Base-by-base conservation (phyloP, 2,329 filamentous ascomycete genomes). In the Neonectria punicea region DNA sequence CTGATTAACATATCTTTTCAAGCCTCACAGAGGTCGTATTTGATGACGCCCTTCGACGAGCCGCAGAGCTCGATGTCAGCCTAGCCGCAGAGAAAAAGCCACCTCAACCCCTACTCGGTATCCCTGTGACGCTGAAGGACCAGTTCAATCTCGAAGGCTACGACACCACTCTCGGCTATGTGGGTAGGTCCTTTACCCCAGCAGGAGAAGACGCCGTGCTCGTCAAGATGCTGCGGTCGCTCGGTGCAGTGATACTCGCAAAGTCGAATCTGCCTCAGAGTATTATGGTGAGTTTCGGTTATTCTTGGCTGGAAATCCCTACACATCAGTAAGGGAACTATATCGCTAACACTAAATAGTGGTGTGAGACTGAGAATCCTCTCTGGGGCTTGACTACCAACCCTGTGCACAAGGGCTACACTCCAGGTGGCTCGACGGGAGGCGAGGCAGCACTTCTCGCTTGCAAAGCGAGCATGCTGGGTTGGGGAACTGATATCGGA, bases 161-260 rank as follows among this genome's bases (percentile, higher is more conserved):
- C 4, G 86, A 90, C 58, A 84, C 84, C 0, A 89, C 88, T 0
- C 76, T 90, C 4, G 88, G 88, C 7, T 90, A 90, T 67, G 84
- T 87, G 2, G 80, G 80, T 9, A 79, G 80, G 51, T 80, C 85
- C 0, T 84, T 85, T 58, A 73, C 80, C 2, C 85, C 85, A 1
- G 85, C 86, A 1, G 61, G 65, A 0, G 78, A 84, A 9, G 82
- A 89, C 70, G 72, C 72, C 0, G 83, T 83, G 4, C 66, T 89
- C 0, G 84, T 87, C 1, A 75, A 80, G 14, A 81, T 87, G 53
- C 70, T 89, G 16, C 80, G 80, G 32, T 67, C 74, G 0, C 73
- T 86, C 49, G 87, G 87, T 0, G 86, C 85, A 0, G 71, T 89
- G 1, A 71, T 88, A 1, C 71, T 87, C 20, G 84, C 81, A 11